phyloP scores from a whole-genome alignment of 805 yeast species.

The Jamesozyma spencerorum region DNA sequence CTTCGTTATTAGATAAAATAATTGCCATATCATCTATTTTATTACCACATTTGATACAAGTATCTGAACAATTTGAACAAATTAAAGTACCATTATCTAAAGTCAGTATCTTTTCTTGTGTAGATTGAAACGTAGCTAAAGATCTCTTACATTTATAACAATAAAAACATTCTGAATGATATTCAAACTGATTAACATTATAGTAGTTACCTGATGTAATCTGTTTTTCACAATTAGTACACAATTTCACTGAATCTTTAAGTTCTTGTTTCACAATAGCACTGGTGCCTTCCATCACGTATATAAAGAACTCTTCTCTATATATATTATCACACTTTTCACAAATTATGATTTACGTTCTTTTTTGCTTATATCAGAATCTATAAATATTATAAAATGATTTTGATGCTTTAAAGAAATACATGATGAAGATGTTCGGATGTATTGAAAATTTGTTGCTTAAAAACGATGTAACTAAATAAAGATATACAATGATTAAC shows the following conservation, averaged over 20 bases:
- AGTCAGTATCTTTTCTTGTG: constrained; percentile 1
- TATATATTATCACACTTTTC: not conserved
- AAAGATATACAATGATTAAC: too few relatives aligned
- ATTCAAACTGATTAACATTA: constrained; percentile 34
- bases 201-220: constrained; percentile 2
- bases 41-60: constrained; percentile 74
- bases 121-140: constrained; percentile 42
- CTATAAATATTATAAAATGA: too few relatives aligned
- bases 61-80: constrained; percentile 82
- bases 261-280: too few relatives aligned
- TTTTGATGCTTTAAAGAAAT: too few relatives aligned
- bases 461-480: too few relatives aligned
- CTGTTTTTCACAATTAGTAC: constrained; percentile 4
- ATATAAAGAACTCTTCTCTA: not conserved
- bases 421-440: too few relatives aligned
- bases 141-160: constrained; percentile 75
- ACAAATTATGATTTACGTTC: too few relatives aligned
- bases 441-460: too few relatives aligned
- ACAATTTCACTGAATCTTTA: not conserved
- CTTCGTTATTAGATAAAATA: constrained; percentile 67
- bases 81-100: constrained; percentile 39
- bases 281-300: not conserved
- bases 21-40: constrained; percentile 91
- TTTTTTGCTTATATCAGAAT: too few relatives aligned
- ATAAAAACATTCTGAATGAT: constrained; percentile 88